Base-by-base conservation (phyloP, 2,329 filamentous ascomycete genomes). In the Penicillium verrucosum region DNA sequence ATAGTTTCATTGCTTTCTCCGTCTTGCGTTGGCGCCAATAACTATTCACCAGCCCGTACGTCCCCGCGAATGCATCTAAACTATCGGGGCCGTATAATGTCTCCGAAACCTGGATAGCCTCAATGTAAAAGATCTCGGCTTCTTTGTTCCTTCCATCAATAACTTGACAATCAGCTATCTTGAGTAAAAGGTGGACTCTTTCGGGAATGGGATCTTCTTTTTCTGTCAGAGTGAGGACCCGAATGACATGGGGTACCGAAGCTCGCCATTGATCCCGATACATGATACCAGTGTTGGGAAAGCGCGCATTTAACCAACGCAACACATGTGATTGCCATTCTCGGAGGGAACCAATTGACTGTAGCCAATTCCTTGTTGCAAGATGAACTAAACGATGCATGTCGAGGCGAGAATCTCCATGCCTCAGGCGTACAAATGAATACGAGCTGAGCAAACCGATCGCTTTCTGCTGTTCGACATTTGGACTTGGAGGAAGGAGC, bases 341-440 rank as follows among this genome's bases (percentile, higher is more conserved):
- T 41, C 56, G 27, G 0, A 56, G 34, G 4, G 12, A 16, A 3
- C 44, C 18, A 1, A 11, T 7, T 5, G 51, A 61, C 12, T 58
- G 59, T 0, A 73, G 34, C 69, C 67, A 72, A 9, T 67, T 70
- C 11, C 62, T 43, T 0, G 56, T 72, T 1, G 69, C 64, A 4
- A 73, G 60, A 42, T 70, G 67, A 0, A 74, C 67, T 6, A 75
- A 58, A 25, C 69, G 60, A 53, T 74, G 72, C 49, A 74, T 57
- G 49, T 61, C 63, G 1, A 68, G 23, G 16, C 47, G 10, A 9
- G 41, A 18, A 27, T 54, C 41, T 16, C 21, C 37, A 8, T 11
- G 11, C 5, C 62, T 49, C 5, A 7, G 11, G 7, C 30, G 61
- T 14, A 66, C 44, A 37, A 69, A 66, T 0, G 61, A 64, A 56